phyloP scores from a whole-genome alignment of 1,284 basidiomycete genomes.

The Malassezia globosa region DNA sequence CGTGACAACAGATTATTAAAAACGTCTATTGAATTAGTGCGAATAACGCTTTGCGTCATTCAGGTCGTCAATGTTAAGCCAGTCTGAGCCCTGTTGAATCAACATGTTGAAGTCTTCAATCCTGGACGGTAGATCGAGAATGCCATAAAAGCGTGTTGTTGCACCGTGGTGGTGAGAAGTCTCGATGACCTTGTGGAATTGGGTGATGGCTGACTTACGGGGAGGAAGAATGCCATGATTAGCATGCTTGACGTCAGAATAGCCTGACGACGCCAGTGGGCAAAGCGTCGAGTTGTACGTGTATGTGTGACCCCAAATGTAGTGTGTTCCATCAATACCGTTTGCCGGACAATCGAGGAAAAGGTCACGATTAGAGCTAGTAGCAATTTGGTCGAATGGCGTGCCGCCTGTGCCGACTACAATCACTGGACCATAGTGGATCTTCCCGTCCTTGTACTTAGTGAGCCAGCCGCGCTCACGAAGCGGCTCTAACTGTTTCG shows the following conservation, averaged over 20 bases:
- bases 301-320: too few species aligned
- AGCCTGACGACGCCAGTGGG: slow-evolving; percentile 20
- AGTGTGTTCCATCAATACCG: slow-evolving; percentile 16
- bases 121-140: neutral
- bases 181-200: slow-evolving; percentile 8
- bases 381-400: slow-evolving; percentile 19
- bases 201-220: neutral
- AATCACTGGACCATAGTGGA: slow-evolving; percentile 22
- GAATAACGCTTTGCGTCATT: neutral
- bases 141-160: slow-evolving; percentile 16
- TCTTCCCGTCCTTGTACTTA: slow-evolving; percentile 14
- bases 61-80: slow-evolving; percentile 6
- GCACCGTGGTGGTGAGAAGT: slow-evolving; percentile 15
- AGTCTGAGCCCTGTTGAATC: slow-evolving; percentile 6
- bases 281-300: slow-evolving; percentile 25
- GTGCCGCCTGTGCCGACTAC: slow-evolving; percentile 37
- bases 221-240: slow-evolving; percentile 22
- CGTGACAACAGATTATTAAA: too few species aligned
- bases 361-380: slow-evolving; percentile 15
- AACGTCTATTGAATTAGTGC: too few species aligned
- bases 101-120: slow-evolving; percentile 5
- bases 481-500: slow-evolving; percentile 23
- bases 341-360: slow-evolving; percentile 32
- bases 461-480: slow-evolving; percentile 25
- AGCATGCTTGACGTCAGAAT: neutral